Conservation (phyloP, 2,329 filamentous ascomycete species). For the Penicillium griseofulvum region DNA sequence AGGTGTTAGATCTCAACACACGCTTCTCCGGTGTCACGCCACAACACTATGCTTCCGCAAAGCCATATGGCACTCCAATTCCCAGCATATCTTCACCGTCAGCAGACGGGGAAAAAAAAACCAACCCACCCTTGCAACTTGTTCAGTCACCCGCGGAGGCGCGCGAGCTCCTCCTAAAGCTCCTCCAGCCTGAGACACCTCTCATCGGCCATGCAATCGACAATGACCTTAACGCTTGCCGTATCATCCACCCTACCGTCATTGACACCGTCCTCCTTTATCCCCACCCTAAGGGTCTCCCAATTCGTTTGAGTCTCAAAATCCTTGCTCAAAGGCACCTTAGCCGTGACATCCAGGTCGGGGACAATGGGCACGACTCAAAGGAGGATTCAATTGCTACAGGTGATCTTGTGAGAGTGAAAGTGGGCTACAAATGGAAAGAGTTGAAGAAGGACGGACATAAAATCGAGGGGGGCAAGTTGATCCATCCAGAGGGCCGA, state of each 20-base stretch:
- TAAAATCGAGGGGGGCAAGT: conserved; percentile 53
- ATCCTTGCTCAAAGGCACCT: conserved; percentile 68
- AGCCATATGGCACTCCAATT: conserved; percentile 49
- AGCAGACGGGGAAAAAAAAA: conserved; percentile 19
- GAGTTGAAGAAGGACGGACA: conserved; percentile 66
- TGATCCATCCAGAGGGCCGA: conserved; percentile 33
- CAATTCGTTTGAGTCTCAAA: conserved; percentile 75
- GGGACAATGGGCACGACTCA: conserved; percentile 75
- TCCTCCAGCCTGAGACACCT: conserved; percentile 73
- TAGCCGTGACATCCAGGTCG: conserved; percentile 74
- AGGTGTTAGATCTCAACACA: conserved; percentile 86
- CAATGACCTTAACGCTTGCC: conserved; percentile 84
- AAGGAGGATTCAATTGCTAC: conserved; percentile 87
- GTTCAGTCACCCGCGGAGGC: conserved; percentile 73
- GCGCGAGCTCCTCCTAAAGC: conserved; percentile 71
- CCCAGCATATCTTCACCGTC: conserved; percentile 22
- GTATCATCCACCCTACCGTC: conserved; percentile 79
- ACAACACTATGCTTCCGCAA: conserved; percentile 70
- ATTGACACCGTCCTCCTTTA: conserved; percentile 84
- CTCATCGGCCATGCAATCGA: conserved; percentile 92
- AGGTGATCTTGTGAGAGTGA: conserved; percentile 76
- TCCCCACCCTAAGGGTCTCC: conserved; percentile 70
- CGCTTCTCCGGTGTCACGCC: conserved; percentile 83
- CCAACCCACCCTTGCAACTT: conserved; percentile 60
- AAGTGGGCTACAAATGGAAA: conserved; percentile 69